Conservation (phyloP, 2,329 filamentous ascomycete genomes). For the Pseudonectria foliicola region DNA sequence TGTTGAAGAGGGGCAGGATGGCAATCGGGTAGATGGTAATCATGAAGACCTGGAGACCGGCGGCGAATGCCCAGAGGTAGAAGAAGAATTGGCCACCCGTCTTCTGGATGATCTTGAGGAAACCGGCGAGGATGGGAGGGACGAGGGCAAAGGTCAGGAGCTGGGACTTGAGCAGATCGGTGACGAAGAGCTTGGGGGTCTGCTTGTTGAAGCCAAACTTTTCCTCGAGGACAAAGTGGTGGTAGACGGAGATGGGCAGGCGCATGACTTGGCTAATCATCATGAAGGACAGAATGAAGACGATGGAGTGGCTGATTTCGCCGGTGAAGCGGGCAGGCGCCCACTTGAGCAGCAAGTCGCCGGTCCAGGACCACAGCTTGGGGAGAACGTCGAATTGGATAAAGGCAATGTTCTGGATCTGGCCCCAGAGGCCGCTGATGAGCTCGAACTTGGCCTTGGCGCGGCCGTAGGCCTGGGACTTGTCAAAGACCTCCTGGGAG, state of each 20-base stretch:
- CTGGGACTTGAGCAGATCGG: conserved; percentile 87
- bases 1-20: conserved; percentile 96
- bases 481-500: conserved; percentile 84
- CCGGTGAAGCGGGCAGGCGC: conserved; percentile 74
- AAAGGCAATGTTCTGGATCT: conserved; percentile 81
- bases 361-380: conserved; percentile 80
- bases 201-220: conserved; percentile 99
- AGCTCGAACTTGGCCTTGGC: conserved; percentile 90
- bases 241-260: conserved; percentile 79
- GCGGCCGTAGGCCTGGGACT: conserved; percentile 91
- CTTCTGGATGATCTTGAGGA: conserved; percentile 89
- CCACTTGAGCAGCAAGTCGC: conserved; percentile 64
- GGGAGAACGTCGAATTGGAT: conserved; percentile 89
- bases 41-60: conserved; percentile 84
- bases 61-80: conserved; percentile 91
- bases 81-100: conserved; percentile 96
- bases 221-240: conserved; percentile 93
- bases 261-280: conserved; percentile 72
- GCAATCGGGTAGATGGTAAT: conserved; percentile 94
- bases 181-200: conserved; percentile 79
- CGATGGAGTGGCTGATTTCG: conserved; percentile 87
- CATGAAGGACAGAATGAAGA: conserved; percentile 86
- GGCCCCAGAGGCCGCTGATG: conserved; percentile 72
- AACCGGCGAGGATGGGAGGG: conserved; percentile 81
- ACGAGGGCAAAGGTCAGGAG: conserved; percentile 72